Conservation (phyloP, 257 asterid species). For the Solanum acaule region DNA sequence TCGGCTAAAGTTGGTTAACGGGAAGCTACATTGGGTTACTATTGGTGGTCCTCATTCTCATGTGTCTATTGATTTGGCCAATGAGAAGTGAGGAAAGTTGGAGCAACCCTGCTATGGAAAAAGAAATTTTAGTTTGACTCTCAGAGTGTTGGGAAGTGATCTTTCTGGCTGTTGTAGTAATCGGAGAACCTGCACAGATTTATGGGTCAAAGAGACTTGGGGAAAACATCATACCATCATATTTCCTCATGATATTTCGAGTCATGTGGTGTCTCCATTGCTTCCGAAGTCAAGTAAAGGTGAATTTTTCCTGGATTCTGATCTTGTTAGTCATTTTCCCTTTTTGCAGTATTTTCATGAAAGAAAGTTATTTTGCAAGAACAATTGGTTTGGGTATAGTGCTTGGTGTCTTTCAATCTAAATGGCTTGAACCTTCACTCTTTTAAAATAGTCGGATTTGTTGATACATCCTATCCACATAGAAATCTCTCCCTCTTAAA, state of each 20-base stretch:
- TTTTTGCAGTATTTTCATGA: too few relatives aligned
- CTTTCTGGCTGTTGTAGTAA: not conserved
- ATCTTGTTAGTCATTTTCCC: too few relatives aligned
- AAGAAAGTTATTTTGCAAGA: too few relatives aligned
- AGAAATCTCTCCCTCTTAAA: too few relatives aligned
- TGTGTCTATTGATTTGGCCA: not conserved
- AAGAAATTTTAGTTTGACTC: not conserved
- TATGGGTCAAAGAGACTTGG: not conserved
- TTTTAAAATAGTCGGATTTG: too few relatives aligned
- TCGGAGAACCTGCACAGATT: not conserved
- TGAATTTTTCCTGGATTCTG: not conserved
- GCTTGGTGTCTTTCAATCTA: too few relatives aligned
- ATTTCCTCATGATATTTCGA: too few relatives aligned
- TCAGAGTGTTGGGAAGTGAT: not conserved
- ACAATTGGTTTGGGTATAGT: too few relatives aligned
- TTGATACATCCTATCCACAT: too few relatives aligned
- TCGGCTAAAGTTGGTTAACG: too few relatives aligned
- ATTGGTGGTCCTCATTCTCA: not conserved
- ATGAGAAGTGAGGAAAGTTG: not conserved
- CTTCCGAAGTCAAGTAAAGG: not conserved
- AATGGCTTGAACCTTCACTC: too few relatives aligned
- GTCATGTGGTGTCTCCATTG: not conserved
- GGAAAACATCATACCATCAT: too few relatives aligned
- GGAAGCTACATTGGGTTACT: not conserved
- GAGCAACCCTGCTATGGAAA: not conserved